A percentile compares a stretch with the other conserved stretches of the same genome.
Conservation (phyloP, 2,329 filamentous ascomycete species). For the Lizonia empirigonia region DNA sequence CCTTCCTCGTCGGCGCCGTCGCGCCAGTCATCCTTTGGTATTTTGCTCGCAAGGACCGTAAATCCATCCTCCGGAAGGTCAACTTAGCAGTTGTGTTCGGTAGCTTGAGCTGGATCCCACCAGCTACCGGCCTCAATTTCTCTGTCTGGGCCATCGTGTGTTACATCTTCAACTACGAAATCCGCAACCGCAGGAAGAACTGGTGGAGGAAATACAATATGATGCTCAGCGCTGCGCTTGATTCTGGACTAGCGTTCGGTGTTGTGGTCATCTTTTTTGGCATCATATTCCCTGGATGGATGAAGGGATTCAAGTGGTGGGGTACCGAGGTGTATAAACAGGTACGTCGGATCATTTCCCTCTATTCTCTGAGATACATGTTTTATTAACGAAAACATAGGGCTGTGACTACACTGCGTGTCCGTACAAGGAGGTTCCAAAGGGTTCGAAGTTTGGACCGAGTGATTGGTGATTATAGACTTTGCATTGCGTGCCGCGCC, state of each 20-base stretch:
- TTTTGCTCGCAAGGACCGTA: conserved; percentile 62
- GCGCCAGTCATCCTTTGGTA: conserved; percentile 77
- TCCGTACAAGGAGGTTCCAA: conserved; percentile 65
- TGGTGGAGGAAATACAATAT: conserved; percentile 96
- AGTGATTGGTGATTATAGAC: conserved; percentile 28
- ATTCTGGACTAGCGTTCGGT: conserved; percentile 81
- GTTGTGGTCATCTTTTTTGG: conserved; percentile 85
- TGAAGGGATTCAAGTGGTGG: conserved; percentile 81
- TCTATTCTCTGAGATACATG: conserved; percentile 8
- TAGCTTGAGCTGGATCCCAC: conserved; percentile 83
- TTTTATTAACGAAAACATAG: conserved; percentile 23
- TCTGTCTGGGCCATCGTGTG: conserved; percentile 85
- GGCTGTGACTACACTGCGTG: conserved; percentile 87
- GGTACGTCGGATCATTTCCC: conserved; percentile 38
- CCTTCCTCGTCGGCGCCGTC: conserved; percentile 76
- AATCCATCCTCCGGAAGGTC: conserved; percentile 73
- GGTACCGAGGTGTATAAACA: conserved; percentile 84
- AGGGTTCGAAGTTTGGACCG: conserved; percentile 45
- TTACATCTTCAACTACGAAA: conserved; percentile 80
- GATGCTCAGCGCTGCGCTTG: conserved; percentile 81
- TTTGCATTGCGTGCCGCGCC: conserved; percentile 8
- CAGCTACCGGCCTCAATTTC: conserved; percentile 82
- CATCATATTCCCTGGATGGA: conserved; percentile 80
- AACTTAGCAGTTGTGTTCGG: conserved; percentile 85
- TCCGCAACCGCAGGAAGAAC: conserved; percentile 69